phyloP scores from a whole-genome alignment of 2,329 filamentous ascomycete species.

The Thelonectria blattea region DNA sequence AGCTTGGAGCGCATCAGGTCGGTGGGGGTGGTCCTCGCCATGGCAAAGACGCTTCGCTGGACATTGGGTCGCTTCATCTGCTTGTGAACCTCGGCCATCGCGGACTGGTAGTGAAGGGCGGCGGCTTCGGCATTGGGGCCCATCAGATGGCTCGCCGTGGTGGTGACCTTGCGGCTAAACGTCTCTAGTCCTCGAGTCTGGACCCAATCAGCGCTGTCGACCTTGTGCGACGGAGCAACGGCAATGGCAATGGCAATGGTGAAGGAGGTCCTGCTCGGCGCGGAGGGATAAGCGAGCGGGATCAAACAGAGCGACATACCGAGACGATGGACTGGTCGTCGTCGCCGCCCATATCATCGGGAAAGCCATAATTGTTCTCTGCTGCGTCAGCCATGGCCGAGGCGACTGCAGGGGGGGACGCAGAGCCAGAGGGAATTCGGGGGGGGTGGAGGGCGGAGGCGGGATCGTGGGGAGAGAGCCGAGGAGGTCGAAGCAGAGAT shows the following conservation, averaged over 20 bases:
- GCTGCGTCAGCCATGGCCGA: slow-evolving; percentile 51
- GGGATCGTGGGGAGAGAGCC: slow-evolving; percentile 21
- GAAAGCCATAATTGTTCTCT: slow-evolving; percentile 53
- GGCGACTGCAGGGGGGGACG: slow-evolving; percentile 34
- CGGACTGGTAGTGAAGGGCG: slow-evolving; percentile 78
- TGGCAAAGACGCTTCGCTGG: slow-evolving; percentile 89
- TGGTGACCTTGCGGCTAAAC: slow-evolving; percentile 93
- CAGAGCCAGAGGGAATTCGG: slow-evolving; percentile 31
- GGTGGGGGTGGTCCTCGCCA: slow-evolving; percentile 89
- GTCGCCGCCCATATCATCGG: slow-evolving; percentile 52
- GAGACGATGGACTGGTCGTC: slow-evolving; percentile 57
- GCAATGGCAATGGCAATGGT: slow-evolving; percentile 25
- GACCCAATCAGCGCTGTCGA: slow-evolving; percentile 30
- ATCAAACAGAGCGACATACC: slow-evolving; percentile 40
- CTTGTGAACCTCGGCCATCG: slow-evolving; percentile 87
- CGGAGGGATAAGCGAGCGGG: slow-evolving; percentile 14
- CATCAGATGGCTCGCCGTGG: slow-evolving; percentile 90
- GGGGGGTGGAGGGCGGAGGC: slow-evolving; percentile 25
- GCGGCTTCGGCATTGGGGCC: slow-evolving; percentile 62
- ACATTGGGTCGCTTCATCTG: slow-evolving; percentile 83
- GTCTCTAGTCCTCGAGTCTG: slow-evolving; percentile 89
- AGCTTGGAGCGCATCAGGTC: slow-evolving; percentile 92
- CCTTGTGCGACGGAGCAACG: slow-evolving; percentile 22
- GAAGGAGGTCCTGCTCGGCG: slow-evolving; percentile 5
- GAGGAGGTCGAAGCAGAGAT: slow-evolving; percentile 13